A percentile compares a stretch with the other conserved stretches of the same genome.
Evolutionary conservation across 2,329 filamentous ascomycete genomes (phyloP).

Genomic region (Parafenestella ontariensis): DNA sequence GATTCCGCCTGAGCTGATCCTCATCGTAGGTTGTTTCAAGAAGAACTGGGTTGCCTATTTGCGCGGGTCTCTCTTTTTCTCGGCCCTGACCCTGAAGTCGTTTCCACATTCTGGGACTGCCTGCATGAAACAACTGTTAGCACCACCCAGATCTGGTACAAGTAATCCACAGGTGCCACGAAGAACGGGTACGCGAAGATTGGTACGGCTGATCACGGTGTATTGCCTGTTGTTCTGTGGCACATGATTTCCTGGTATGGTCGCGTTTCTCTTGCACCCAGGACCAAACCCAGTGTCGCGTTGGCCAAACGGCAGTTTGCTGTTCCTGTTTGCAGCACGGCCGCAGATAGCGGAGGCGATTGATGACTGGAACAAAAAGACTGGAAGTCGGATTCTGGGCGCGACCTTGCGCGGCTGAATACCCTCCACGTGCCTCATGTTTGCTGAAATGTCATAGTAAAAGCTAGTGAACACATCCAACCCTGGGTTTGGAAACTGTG

Average conservation of each 20-base stretch:
- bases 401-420: not conserved
- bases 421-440: not conserved
- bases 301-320: not conserved
- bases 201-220: not conserved
- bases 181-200: not conserved
- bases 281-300: not conserved
- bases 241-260: not conserved
- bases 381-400: not conserved
- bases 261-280: not conserved
- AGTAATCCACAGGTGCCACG: constrained; percentile 14
- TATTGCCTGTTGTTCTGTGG: not conserved
- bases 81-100: constrained; percentile 55
- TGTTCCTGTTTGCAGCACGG: not conserved
- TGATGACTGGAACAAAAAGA: not conserved
- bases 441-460: not conserved
- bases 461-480: not conserved
- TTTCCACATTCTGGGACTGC: constrained; percentile 57
- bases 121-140: constrained; percentile 41
- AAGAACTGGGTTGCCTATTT: constrained; percentile 55
- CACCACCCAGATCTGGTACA: constrained; percentile 6
- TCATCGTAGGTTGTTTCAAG: constrained; percentile 56
- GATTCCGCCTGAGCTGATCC: constrained; percentile 50
- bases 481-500: not conserved
- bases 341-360: not conserved
- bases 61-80: constrained; percentile 50